Conservation (phyloP, 2,329 filamentous ascomycete genomes). For the Fusarium praegraminearum region DNA sequence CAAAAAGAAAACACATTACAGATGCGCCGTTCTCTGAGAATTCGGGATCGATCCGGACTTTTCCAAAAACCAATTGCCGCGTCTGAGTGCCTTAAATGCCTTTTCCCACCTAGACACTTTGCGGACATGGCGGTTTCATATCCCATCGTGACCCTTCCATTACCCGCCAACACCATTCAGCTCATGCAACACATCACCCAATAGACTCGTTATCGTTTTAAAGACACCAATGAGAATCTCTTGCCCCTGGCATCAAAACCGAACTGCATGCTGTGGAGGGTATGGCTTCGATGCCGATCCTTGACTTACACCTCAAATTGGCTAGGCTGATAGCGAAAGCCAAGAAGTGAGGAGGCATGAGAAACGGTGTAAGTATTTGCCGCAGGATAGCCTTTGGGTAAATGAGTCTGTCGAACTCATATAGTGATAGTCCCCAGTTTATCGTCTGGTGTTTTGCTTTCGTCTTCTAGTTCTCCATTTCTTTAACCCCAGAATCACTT, state of each 20-base stretch:
- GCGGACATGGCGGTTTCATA: conserved; percentile 36
- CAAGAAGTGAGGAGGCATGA: conserved; percentile 1
- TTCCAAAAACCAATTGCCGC: background rate
- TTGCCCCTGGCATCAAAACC: conserved; percentile 30
- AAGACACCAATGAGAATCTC: conserved; percentile 24
- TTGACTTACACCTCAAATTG: conserved; percentile 8
- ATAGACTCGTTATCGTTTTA: conserved; percentile 7
- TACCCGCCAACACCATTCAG: conserved; percentile 35
- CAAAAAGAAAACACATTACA: background rate
- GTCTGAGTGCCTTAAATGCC: background rate
- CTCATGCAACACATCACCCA: conserved; percentile 30
- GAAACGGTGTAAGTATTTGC: conserved; percentile 18
- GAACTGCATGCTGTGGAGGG: conserved; percentile 16
- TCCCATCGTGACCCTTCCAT: conserved; percentile 26
- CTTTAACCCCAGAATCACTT: background rate
- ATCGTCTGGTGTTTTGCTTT: background rate
- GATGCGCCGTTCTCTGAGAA: rapidly evolving
- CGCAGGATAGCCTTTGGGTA: background rate
- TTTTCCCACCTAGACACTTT: background rate
- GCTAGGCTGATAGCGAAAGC: background rate
- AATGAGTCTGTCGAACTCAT: background rate
- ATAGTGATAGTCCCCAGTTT: conserved; percentile 9
- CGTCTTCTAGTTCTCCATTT: background rate
- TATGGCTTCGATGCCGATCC: conserved; percentile 10
- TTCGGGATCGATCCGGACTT: rapidly evolving